phyloP scores from a whole-genome alignment of 164 flowering plant species.

The Macadamia integrifolia region DNA sequence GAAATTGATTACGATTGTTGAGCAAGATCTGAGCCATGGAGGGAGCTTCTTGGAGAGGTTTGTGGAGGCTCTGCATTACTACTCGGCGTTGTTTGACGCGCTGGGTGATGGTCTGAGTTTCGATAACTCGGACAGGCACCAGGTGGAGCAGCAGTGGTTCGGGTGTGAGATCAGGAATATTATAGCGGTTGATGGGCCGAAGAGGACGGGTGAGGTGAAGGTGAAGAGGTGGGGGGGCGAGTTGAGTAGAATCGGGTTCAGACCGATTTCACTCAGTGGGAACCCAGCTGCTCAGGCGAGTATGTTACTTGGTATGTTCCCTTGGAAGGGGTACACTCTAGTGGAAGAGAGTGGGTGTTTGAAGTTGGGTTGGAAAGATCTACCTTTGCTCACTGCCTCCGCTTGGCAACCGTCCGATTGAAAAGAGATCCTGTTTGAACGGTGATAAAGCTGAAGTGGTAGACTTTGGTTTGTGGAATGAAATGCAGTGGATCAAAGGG shows the following conservation, averaged over 20 bases:
- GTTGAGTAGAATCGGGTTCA: constrained; percentile 57
- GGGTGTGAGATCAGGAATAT: constrained; percentile 86
- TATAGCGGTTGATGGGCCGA: constrained; percentile 81
- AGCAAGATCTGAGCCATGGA: constrained; percentile 73
- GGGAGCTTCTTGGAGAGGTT: constrained; percentile 70
- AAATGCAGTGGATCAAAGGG: no score
- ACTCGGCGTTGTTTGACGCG: constrained; percentile 92
- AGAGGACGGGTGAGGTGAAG: constrained; percentile 67
- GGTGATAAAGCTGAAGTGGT: no score
- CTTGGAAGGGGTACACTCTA: constrained; percentile 84
- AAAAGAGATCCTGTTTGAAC: background rate
- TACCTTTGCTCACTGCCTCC: constrained; percentile 80
- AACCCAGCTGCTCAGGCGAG: constrained; percentile 81
- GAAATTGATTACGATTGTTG: constrained; percentile 65
- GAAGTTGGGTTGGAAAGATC: constrained; percentile 91
- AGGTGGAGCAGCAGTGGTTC: constrained; percentile 80
- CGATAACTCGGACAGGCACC: constrained; percentile 56
- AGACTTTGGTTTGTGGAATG: no score
- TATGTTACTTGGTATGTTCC: constrained; percentile 75
- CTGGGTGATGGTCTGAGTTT: constrained; percentile 61
- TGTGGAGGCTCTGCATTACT: constrained; percentile 87
- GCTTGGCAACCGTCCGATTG: constrained; percentile 74
- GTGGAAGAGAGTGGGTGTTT: constrained; percentile 76
- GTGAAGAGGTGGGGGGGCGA: constrained; percentile 86
- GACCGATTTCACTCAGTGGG: constrained; percentile 65